These are phyloP conservation scores for Amyloporia xantha DNA, from an alignment of 768 basidiomycete species.

Conservation along the genomic window DNA sequence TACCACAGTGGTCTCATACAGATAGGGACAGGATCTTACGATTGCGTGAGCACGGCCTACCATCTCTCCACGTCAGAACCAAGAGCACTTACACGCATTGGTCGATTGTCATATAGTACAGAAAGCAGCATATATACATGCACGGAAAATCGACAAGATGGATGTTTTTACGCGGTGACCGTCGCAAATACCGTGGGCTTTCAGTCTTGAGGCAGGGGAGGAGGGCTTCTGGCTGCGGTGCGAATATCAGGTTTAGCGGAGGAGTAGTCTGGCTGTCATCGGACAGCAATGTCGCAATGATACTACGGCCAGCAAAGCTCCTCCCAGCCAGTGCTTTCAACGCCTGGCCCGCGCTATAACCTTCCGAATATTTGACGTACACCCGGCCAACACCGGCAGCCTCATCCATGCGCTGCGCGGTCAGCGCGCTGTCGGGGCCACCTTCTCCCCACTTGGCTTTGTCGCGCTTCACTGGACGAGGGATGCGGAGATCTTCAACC, in stretches of 20 bases:
- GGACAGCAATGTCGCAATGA: conserved; percentile 76
- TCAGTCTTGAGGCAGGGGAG: conserved; percentile 52
- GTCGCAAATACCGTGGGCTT: no score
- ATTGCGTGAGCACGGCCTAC: no score
- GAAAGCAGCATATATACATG: no score
- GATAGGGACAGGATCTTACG: no score
- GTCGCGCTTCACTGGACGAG: conserved; percentile 82
- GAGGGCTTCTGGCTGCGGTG: conserved; percentile 80
- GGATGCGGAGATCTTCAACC: conserved; percentile 84
- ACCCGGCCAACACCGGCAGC: conserved; percentile 92
- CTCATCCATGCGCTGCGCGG: conserved; percentile 74
- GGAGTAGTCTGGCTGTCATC: conserved; percentile 85
- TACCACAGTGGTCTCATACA: no score
- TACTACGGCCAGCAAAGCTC: conserved; percentile 80
- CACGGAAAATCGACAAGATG: no score
- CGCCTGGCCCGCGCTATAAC: conserved; percentile 58
- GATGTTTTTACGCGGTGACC: no score
- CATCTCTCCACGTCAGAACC: no score
- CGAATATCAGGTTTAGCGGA: conserved; percentile 76
- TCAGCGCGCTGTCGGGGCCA: conserved; percentile 52
- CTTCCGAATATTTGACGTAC: conserved; percentile 78
- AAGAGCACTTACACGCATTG: no score
- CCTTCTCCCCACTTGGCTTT: conserved; percentile 75
- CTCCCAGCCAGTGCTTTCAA: conserved; percentile 87
- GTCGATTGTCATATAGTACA: no score